A percentile compares a stretch with the other conserved stretches of the same genome.
These are phyloP conservation scores for Penicillium silybi DNA, from an alignment of 495 filamentous ascomycete species.

Conservation along the genomic window DNA sequence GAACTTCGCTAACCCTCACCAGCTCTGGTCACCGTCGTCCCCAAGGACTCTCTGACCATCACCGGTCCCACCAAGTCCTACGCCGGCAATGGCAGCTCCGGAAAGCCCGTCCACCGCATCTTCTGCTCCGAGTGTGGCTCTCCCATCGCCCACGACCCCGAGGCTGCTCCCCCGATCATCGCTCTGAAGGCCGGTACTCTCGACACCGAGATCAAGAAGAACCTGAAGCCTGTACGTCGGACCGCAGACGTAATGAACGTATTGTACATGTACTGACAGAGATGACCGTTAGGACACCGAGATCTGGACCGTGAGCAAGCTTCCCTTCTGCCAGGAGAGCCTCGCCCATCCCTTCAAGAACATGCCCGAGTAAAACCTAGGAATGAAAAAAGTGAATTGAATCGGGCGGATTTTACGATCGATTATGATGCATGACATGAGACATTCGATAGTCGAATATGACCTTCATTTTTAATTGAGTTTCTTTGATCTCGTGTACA, in stretches of 20 bases:
- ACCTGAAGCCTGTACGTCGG: conserved; percentile 55
- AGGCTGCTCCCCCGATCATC: conserved; percentile 63
- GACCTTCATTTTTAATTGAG: neutral
- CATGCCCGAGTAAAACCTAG: conserved; percentile 51
- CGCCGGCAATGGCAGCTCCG: conserved; percentile 51
- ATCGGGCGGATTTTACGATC: neutral
- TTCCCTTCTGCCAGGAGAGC: conserved; percentile 64
- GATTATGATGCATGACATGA: conserved; percentile 6
- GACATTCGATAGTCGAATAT: neutral
- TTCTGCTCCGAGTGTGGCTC: conserved; percentile 69
- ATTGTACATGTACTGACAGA: neutral
- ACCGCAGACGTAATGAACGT: neutral
- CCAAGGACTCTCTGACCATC: conserved; percentile 57
- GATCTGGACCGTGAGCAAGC: conserved; percentile 65
- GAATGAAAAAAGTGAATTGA: neutral
- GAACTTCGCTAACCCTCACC: conserved; percentile 1
- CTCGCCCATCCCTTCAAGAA: conserved; percentile 56
- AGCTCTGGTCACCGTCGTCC: conserved; percentile 64
- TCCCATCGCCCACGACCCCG: conserved; percentile 65
- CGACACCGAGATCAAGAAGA: conserved; percentile 61
- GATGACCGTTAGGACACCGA: conserved; percentile 52
- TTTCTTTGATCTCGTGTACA: neutral
- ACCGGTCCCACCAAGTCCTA: conserved; percentile 62
- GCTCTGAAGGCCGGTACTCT: conserved; percentile 65
- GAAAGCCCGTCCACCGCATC: conserved; percentile 58